Conservation (phyloP, 495 filamentous ascomycete genomes). For the Xylaria curta region DNA sequence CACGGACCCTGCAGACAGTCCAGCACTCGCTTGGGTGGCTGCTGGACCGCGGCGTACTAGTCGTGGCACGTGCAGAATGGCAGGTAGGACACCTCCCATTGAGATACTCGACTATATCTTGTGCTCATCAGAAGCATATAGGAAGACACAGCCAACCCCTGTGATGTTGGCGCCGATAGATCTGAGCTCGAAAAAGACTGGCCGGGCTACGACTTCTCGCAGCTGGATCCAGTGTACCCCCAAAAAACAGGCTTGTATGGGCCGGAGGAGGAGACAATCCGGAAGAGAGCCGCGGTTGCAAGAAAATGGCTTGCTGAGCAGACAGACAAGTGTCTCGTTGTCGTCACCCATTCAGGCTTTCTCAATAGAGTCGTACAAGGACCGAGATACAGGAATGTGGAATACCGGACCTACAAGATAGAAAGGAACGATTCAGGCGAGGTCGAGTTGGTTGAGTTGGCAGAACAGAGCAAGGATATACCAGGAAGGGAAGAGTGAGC, state of each 20-base stretch:
- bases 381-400: slow-evolving; percentile 52
- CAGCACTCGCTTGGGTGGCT: slow-evolving; percentile 52
- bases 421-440: slow-evolving; percentile 41
- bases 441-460: slow-evolving; percentile 40
- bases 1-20: slow-evolving; percentile 57
- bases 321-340: slow-evolving; percentile 58
- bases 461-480: slow-evolving; percentile 21
- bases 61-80: slow-evolving; percentile 55
- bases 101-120: slow-evolving; percentile 4
- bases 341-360: slow-evolving; percentile 60
- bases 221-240: slow-evolving; percentile 55
- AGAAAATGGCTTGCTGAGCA: slow-evolving; percentile 51
- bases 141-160: slow-evolving; percentile 61
- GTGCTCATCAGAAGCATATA: slow-evolving; percentile 22
- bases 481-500: slow-evolving; percentile 10
- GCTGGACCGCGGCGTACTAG: slow-evolving; percentile 47
- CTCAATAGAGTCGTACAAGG: slow-evolving; percentile 46
- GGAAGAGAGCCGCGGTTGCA: slow-evolving; percentile 47
- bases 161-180: slow-evolving; percentile 53
- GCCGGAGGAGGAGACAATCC: slow-evolving; percentile 47
- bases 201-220: slow-evolving; percentile 53
- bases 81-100: slow-evolving; percentile 42
- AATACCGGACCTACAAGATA: slow-evolving; percentile 57
- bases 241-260: slow-evolving; percentile 55
- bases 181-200: slow-evolving; percentile 46